Conservation (phyloP, 2,329 filamentous ascomycete genomes). For the Aspergillus floridensis region DNA sequence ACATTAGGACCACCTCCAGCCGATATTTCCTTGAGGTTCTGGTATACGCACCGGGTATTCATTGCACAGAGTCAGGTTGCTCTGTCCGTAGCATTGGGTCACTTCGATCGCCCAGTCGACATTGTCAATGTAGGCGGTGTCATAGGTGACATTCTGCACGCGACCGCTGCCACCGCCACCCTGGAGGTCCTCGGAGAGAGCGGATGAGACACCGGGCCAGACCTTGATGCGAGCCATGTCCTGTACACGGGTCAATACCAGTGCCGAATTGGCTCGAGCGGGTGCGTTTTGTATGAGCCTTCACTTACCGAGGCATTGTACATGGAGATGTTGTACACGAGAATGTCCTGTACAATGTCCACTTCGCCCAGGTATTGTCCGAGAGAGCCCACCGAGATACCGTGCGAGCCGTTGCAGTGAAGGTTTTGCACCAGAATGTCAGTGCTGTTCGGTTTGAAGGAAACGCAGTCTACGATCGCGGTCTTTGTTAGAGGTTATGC, state of each 20-base stretch:
- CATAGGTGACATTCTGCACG: conserved; percentile 67
- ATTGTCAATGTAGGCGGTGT: conserved; percentile 58
- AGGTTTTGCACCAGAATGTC: conserved; percentile 67
- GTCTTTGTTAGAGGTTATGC: not conserved
- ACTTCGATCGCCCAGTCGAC: conserved; percentile 65
- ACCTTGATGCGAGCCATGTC: conserved; percentile 72
- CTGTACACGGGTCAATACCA: conserved; percentile 24
- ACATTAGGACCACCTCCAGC: not conserved
- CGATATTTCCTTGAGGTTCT: too few species aligned
- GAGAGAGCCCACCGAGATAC: conserved; percentile 69
- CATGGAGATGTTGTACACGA: conserved; percentile 61
- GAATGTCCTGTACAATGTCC: conserved; percentile 68
- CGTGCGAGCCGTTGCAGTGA: conserved; percentile 67
- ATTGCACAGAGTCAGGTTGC: conserved; percentile 61
- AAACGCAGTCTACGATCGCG: conserved; percentile 57
- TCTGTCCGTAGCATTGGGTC: conserved; percentile 65
- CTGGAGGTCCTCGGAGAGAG: conserved; percentile 59
- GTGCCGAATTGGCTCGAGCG: conserved; percentile 32
- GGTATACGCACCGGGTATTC: conserved; percentile 49
- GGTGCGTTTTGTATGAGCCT: conserved; percentile 27
- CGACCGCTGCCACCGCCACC: conserved; percentile 63
- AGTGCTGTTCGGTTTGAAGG: conserved; percentile 72
- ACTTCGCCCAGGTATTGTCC: conserved; percentile 64
- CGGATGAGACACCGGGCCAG: conserved; percentile 60
- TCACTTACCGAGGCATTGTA: conserved; percentile 48